Evolutionary conservation across 345 rosid species (phyloP).

Genomic region (Bruguiera gymnorhiza): DNA sequence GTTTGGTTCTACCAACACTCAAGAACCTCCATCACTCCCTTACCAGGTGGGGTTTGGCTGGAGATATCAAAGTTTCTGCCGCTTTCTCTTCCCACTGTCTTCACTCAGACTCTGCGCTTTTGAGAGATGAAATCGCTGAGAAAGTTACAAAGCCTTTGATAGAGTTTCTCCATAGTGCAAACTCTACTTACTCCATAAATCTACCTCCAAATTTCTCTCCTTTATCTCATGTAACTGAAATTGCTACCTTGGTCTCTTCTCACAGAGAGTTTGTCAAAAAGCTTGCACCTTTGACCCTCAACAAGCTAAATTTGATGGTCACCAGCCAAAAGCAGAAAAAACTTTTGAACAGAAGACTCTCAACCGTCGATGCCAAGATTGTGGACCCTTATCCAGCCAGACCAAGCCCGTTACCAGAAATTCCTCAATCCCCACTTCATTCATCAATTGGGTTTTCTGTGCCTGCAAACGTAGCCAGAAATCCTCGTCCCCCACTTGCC

Average conservation of each 20-base stretch:
- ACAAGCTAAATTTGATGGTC: conserved; percentile 48
- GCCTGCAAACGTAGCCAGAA: conserved; percentile 48
- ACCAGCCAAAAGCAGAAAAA: conserved; percentile 17
- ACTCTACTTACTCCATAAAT: conserved; percentile 58
- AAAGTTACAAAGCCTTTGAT: conserved; percentile 35
- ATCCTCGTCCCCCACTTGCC: conserved; percentile 32
- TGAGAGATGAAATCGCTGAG: conserved; percentile 21
- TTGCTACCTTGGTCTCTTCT: conserved; percentile 17
- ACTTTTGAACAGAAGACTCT: conserved; percentile 40
- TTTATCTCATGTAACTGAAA: conserved; percentile 29
- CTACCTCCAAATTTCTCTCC: conserved; percentile 38
- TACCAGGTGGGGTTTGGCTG: conserved; percentile 70
- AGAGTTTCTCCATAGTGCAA: conserved; percentile 36
- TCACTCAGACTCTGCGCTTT: conserved; percentile 14
- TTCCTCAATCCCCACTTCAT: conserved; percentile 34
- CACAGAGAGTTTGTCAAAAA: conserved; percentile 36
- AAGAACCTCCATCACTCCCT: conserved; percentile 64
- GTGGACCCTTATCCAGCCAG: conserved; percentile 39
- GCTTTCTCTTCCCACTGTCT: conserved; percentile 48
- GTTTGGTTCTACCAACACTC: conserved; percentile 41
- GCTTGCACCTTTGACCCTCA: conserved; percentile 37
- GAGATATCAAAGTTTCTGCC: conserved; percentile 55
- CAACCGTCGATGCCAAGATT: conserved; percentile 33
- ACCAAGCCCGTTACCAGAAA: conserved; percentile 52
- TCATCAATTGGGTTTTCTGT: conserved; percentile 50